A percentile compares a stretch with the other conserved stretches of the same genome.
Conservation (phyloP, 345 rosid species). For the Jatropha curcas region DNA sequence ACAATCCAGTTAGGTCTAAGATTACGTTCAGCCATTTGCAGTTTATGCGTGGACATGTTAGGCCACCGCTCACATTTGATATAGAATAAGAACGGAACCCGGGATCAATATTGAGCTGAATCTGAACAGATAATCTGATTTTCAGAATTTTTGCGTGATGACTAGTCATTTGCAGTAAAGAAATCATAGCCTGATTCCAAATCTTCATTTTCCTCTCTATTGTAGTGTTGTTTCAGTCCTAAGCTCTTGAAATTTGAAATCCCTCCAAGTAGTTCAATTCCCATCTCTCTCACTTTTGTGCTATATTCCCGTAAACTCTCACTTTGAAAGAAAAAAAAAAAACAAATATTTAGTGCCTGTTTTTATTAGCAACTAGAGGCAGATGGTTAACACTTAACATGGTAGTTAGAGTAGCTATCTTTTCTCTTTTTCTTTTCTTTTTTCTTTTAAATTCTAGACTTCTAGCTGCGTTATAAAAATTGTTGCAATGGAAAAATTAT, state of each 20-base stretch:
- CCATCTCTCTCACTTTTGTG: neutral
- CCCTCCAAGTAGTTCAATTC: conserved; percentile 3
- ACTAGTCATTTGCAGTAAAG: conserved; percentile 11
- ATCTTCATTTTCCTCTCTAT: conserved; percentile 11
- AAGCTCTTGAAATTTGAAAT: conserved; percentile 10
- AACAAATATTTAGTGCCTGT: neutral
- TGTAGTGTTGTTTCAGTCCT: neutral
- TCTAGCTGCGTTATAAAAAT: neutral
- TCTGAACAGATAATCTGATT: conserved; percentile 14
- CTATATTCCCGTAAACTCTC: neutral
- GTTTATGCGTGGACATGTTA: conserved; percentile 6
- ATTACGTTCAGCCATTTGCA: conserved; percentile 9
- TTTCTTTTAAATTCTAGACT: too few species aligned
- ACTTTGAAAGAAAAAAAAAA: neutral
- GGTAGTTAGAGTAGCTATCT: too few species aligned
- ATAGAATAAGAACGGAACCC: conserved; percentile 7
- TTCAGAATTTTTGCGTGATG: conserved; percentile 5
- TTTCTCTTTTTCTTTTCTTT: too few species aligned
- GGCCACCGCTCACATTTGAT: conserved; percentile 8
- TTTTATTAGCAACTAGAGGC: too few species aligned
- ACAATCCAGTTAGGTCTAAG: conserved; percentile 11
- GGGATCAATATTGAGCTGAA: conserved; percentile 8
- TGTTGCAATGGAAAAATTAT: too few species aligned
- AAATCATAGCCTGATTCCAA: conserved; percentile 2
- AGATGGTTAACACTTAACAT: too few species aligned